Percentiles rank a stretch among this genome's conserved stretches.
These are phyloP conservation scores for Pichia sorboxylosa DNA, from an alignment of 1,139 yeast genomes.

Conservation along the genomic window DNA sequence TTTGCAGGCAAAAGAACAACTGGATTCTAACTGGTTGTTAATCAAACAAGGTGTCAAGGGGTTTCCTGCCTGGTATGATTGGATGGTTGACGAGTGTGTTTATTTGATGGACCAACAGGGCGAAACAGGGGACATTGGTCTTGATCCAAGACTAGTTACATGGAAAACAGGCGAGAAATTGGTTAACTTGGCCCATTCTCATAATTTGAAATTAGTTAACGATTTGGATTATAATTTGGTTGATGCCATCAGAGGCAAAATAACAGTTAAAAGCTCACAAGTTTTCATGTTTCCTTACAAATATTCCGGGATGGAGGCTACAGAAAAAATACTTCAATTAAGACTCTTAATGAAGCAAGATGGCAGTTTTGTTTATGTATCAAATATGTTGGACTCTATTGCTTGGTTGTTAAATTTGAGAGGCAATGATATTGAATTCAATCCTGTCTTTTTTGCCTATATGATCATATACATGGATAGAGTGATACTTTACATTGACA, in stretches of 20 bases:
- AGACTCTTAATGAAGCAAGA: constrained; percentile 12
- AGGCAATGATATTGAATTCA: constrained; percentile 37
- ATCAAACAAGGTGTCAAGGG: constrained; percentile 39
- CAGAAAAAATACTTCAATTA: constrained; percentile 24
- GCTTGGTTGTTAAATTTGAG: constrained; percentile 47
- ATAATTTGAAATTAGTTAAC: constrained; percentile 33
- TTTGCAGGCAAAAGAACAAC: constrained; percentile 40
- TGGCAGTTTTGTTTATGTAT: constrained; percentile 20
- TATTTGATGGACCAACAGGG: constrained; percentile 13
- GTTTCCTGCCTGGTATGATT: constrained; percentile 42
- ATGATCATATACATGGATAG: constrained; percentile 26
- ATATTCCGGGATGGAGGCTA: constrained; percentile 35
- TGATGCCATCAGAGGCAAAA: constrained; percentile 24
- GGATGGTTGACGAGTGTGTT: constrained; percentile 29
- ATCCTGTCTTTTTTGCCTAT: constrained; percentile 42
- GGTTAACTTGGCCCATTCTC: constrained; percentile 23
- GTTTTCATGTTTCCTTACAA: constrained; percentile 30
- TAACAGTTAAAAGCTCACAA: background rate
- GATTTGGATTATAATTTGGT: constrained; percentile 34
- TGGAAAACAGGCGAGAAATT: constrained; percentile 19
- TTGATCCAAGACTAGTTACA: constrained; percentile 27
- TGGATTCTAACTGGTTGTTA: constrained; percentile 44
- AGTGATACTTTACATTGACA: constrained; percentile 30
- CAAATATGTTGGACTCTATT: constrained; percentile 39
- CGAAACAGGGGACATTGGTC: constrained; percentile 15